phyloP scores from a whole-genome alignment of 1,284 basidiomycete species.

The Leucoagaricus sp. region DNA sequence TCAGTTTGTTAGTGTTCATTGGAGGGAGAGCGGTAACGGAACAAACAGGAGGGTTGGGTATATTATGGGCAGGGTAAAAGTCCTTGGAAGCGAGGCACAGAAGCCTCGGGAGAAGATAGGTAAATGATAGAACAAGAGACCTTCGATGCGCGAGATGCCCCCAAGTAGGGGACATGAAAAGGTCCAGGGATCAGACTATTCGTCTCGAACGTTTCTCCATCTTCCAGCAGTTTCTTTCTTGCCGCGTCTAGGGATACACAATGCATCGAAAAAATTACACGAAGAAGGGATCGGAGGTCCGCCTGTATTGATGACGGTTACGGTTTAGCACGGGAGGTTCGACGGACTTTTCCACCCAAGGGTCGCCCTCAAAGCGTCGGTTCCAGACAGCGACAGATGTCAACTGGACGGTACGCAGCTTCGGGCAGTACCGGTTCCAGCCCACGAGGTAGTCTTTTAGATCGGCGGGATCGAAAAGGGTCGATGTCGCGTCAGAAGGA shows the following conservation, averaged over 20 bases:
- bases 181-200: neutral
- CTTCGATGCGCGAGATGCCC: neutral
- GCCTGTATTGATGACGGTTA: slow-evolving; percentile 7
- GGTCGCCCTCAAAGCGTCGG: slow-evolving; percentile 20
- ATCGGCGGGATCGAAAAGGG: slow-evolving; percentile 15
- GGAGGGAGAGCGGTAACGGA: neutral
- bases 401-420: slow-evolving; percentile 19
- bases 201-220: neutral
- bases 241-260: neutral
- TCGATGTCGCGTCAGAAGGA: slow-evolving; percentile 13
- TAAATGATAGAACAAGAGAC: neutral
- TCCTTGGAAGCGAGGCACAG: neutral
- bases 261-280: neutral
- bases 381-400: slow-evolving; percentile 17
- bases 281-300: slow-evolving; percentile 11
- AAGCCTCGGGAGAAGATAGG: neutral
- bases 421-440: slow-evolving; percentile 21
- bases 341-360: slow-evolving; percentile 14
- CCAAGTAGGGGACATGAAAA: neutral
- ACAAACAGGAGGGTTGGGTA: neutral
- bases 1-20: neutral
- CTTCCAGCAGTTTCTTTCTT: neutral
- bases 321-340: slow-evolving; percentile 6
- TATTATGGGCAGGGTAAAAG: neutral
- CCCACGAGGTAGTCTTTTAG: slow-evolving; percentile 20